Percentiles rank a stretch among this genome's conserved stretches.
phyloP scores from a whole-genome alignment of 768 basidiomycete species.

The Mycena belliarum region DNA sequence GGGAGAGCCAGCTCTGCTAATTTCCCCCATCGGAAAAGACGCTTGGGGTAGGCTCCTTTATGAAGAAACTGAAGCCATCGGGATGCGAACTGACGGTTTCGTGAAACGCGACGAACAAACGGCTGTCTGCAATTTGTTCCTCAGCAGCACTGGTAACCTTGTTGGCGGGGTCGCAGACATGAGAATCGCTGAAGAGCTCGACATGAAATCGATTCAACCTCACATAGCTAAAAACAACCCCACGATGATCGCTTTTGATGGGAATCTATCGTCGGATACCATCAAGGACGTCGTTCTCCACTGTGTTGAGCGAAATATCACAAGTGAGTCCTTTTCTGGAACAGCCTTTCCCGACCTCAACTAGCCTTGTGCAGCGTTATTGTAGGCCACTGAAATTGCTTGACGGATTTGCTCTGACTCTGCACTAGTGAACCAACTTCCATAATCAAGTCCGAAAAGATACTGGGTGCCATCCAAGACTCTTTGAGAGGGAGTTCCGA shows the following conservation, averaged over 20 bases:
- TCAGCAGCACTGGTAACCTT: conserved; percentile 71
- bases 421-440: conserved; percentile 88
- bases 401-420: not conserved
- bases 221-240: conserved; percentile 54
- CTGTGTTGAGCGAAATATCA: conserved; percentile 48
- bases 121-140: conserved; percentile 84
- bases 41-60: conserved; percentile 68
- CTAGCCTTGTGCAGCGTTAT: conserved; percentile 58
- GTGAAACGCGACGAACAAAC: conserved; percentile 45
- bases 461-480: conserved; percentile 63
- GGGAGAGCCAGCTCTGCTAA: conserved; percentile 52
- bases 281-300: conserved; percentile 54
- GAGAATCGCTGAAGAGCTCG: conserved; percentile 56
- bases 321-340: conserved; percentile 43
- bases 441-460: conserved; percentile 69
- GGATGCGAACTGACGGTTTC: conserved; percentile 86
- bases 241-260: conserved; percentile 70
- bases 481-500: conserved; percentile 29
- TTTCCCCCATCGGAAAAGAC: conserved; percentile 80
- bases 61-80: conserved; percentile 55
- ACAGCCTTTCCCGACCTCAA: not conserved
- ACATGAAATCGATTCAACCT: conserved; percentile 31
- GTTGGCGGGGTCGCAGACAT: conserved; percentile 93
- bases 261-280: conserved; percentile 61
- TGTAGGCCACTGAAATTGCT: conserved; percentile 45